phyloP scores from a whole-genome alignment of 768 basidiomycete species.

The Neoboletus subvelutipes region DNA sequence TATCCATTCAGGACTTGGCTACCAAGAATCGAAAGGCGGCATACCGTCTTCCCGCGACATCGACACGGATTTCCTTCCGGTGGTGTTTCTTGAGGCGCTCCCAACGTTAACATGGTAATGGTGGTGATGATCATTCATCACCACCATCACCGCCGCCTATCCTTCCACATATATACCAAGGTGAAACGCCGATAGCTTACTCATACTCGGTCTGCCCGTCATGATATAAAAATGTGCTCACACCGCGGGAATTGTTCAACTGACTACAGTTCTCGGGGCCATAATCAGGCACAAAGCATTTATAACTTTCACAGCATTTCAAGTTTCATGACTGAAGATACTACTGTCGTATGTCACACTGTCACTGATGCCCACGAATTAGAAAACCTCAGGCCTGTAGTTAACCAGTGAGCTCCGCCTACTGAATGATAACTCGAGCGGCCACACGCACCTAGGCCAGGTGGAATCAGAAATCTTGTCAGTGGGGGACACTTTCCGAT shows the following conservation, averaged over 20 bases:
- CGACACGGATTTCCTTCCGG: too few relatives aligned
- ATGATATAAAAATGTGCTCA: neutral
- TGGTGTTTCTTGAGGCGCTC: too few relatives aligned
- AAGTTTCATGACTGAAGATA: neutral
- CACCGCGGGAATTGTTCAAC: neutral
- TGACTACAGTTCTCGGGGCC: neutral
- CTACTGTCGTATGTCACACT: neutral
- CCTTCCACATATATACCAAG: too few relatives aligned
- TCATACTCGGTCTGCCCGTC: neutral
- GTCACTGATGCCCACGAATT: neutral
- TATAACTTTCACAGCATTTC: neutral
- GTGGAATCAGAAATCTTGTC: neutral
- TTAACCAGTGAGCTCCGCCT: neutral
- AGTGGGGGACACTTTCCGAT: neutral
- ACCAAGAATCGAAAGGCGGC: too few relatives aligned
- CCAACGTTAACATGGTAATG: too few relatives aligned
- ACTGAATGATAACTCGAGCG: neutral
- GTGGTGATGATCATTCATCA: too few relatives aligned
- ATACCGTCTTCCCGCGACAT: too few relatives aligned
- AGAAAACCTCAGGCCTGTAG: neutral
- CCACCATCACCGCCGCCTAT: too few relatives aligned
- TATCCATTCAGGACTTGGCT: too few relatives aligned
- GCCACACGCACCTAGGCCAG: neutral
- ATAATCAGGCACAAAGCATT: neutral
- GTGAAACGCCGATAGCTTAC: too few relatives aligned